phyloP scores from a whole-genome alignment of 768 basidiomycete genomes.

The Plicaturopsis crispa region DNA sequence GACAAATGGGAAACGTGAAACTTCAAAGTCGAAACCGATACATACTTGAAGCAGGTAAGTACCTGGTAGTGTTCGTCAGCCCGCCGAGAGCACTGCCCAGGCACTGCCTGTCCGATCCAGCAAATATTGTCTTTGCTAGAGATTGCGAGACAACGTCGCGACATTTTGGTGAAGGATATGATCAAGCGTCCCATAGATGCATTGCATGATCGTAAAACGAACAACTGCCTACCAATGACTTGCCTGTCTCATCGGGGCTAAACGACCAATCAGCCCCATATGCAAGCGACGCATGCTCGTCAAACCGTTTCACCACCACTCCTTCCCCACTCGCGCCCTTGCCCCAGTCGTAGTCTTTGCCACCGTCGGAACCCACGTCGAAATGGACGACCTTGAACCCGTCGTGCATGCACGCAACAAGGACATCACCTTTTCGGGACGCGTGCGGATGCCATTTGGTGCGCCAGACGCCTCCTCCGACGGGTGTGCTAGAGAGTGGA shows the following conservation, averaged over 20 bases:
- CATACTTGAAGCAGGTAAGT: too few species aligned
- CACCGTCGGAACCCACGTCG: conserved; percentile 15
- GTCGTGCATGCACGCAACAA: conserved; percentile 97
- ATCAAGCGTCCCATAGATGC: conserved; percentile 70
- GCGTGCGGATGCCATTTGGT: conserved; percentile 89
- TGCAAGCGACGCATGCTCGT: conserved; percentile 74
- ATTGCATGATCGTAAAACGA: conserved; percentile 93
- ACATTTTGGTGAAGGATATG: too few species aligned
- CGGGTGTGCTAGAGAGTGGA: conserved; percentile 52
- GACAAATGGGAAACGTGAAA: too few species aligned
- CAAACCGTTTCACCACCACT: conserved; percentile 50
- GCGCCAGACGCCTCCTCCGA: conserved; percentile 93
- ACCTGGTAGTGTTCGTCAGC: too few species aligned
- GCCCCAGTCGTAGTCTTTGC: conserved; percentile 8
- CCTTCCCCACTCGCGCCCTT: too few species aligned
- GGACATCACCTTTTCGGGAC: conserved; percentile 59
- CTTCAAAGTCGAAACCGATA: too few species aligned
- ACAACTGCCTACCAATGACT: conserved; percentile 72
- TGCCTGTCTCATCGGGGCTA: conserved; percentile 17
- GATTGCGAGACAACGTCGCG: too few species aligned
- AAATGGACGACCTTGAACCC: conserved; percentile 83
- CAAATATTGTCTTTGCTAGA: too few species aligned
- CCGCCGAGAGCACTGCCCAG: too few species aligned
- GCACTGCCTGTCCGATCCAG: too few species aligned
- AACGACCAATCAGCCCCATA: conserved; percentile 92